Evolutionary conservation across 441 rosid genomes (phyloP), one percentile per base, ranked within the genome.

Genomic region (Arabidopsis lyrata): DNA sequence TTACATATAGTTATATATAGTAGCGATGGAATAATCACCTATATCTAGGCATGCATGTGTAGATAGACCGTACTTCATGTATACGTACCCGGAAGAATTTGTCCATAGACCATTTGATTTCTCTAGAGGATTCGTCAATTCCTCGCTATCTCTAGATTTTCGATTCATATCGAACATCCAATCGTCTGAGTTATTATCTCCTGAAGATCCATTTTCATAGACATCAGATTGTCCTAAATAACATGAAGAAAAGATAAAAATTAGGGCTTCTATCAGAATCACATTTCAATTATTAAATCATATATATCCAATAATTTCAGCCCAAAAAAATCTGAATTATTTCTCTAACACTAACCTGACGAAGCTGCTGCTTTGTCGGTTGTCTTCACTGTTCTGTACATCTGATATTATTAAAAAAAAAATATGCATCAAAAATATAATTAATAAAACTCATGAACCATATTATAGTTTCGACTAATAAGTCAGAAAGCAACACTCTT

Each of bases 331-430:
- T 56, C 60, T 66, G 34, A 66, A 61, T 53, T 32, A 50, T 72
- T 66, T 57, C 53, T 59, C 42, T 57, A 66, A 61, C 20, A 54
- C 62, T 53, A 44, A 93, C 98, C 97, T 81, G 97, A 88, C 67
- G 96, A 78, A 81, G 87, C 93, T 55, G 93, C 89, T 70, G 92
- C 83, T 83, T 86, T 81, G 80, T 93, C 98, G 10, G 98, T 93
- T 31, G 97, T 91, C 88, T 91, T 94, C 64, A 91, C 96, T 0
- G 98, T 94, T 77, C 98, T 83, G 73, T 94, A 94, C 98, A 94
- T 88, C 98, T 94, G 86, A 77, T 80, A 65, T 55, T 39, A 74
- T 35, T 7, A 0, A 8, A 9, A n/a, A 2, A 52, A 44, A 32
- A n/a, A n/a, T n/a, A 18, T 10, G 6, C 39, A 48, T 55, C 39